These are phyloP conservation scores for Saturnispora gosingensis DNA, from an alignment of 805 yeast species.

Conservation along the genomic window DNA sequence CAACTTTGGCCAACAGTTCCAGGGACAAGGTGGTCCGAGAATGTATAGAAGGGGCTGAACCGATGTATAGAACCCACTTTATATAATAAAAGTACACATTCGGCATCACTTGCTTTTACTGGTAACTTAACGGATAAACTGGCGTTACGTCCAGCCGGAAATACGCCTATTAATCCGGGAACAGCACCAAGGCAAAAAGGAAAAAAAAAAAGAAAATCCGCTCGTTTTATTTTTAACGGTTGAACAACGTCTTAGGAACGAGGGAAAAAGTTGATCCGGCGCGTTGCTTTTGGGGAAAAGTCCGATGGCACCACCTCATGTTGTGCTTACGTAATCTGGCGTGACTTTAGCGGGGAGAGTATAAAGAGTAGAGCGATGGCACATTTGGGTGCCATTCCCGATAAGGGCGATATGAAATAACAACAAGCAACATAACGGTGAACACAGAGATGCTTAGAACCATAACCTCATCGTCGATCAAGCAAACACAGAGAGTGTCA, in stretches of 20 bases:
- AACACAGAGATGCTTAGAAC: conserved; percentile 22
- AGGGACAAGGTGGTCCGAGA: background rate
- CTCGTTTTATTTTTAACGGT: background rate
- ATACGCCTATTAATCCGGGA: background rate
- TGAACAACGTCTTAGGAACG: background rate
- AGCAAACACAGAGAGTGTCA: conserved; percentile 27
- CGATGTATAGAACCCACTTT: background rate
- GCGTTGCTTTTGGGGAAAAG: background rate
- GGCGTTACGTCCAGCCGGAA: background rate
- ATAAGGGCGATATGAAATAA: background rate
- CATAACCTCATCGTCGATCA: conserved; percentile 22
- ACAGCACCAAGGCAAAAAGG: background rate
- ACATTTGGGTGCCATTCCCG: background rate
- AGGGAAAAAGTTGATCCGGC: background rate
- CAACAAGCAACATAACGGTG: background rate
- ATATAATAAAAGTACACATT: background rate
- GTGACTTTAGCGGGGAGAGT: conserved; percentile 8
- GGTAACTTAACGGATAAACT: background rate
- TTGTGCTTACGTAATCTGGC: conserved; percentile 9
- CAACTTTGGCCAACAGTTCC: conserved; percentile 5
- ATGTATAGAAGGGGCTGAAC: background rate
- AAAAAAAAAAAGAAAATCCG: background rate
- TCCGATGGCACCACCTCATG: conserved; percentile 7
- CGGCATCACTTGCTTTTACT: background rate
- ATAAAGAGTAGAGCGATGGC: background rate